Conservation (phyloP, 2,329 filamentous ascomycete species). For the Neofusicoccum ribis region DNA sequence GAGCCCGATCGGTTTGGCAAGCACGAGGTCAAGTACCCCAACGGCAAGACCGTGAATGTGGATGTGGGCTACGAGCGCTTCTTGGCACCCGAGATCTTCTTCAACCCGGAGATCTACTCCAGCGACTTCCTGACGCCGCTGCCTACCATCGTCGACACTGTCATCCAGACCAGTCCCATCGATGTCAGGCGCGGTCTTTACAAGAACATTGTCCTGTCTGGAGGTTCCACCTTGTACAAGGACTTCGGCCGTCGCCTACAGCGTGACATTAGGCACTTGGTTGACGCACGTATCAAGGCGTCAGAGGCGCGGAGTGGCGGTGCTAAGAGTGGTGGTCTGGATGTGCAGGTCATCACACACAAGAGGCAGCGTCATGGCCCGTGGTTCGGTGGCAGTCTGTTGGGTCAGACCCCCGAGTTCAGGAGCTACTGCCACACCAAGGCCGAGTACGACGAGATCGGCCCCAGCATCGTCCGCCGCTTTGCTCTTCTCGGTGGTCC, state of each 20-base stretch:
- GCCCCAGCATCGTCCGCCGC: slow-evolving; percentile 90
- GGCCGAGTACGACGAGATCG: slow-evolving; percentile 43
- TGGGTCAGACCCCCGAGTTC: slow-evolving; percentile 98
- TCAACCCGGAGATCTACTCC: slow-evolving; percentile 99
- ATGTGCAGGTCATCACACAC: slow-evolving; percentile 96
- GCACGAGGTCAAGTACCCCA: slow-evolving; percentile 82
- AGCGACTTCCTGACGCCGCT: slow-evolving; percentile 97
- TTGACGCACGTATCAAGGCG: slow-evolving; percentile 87
- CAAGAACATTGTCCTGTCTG: slow-evolving; percentile 99
- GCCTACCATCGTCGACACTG: slow-evolving; percentile 89
- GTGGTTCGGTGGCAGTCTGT: slow-evolving; percentile 95
- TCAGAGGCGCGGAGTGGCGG: slow-evolving; percentile 91
- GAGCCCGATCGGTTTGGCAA: slow-evolving; percentile 87
- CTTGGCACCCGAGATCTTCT: slow-evolving; percentile 97
- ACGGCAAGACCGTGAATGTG: slow-evolving; percentile 79
- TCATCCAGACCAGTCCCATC: slow-evolving; percentile 97
- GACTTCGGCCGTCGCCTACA: slow-evolving; percentile 96
- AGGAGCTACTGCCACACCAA: slow-evolving; percentile 93
- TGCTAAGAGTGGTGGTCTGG: slow-evolving; percentile 88
- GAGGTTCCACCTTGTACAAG: slow-evolving; percentile 96
- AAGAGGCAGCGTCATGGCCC: slow-evolving; percentile 96
- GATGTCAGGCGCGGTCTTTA: slow-evolving; percentile 95
- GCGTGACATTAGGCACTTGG: slow-evolving; percentile 93
- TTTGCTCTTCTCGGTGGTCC: slow-evolving; percentile 93
- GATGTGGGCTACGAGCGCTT: slow-evolving; percentile 98